phyloP scores from a whole-genome alignment of 257 asterid species.

The Salvia rosmarinus region DNA sequence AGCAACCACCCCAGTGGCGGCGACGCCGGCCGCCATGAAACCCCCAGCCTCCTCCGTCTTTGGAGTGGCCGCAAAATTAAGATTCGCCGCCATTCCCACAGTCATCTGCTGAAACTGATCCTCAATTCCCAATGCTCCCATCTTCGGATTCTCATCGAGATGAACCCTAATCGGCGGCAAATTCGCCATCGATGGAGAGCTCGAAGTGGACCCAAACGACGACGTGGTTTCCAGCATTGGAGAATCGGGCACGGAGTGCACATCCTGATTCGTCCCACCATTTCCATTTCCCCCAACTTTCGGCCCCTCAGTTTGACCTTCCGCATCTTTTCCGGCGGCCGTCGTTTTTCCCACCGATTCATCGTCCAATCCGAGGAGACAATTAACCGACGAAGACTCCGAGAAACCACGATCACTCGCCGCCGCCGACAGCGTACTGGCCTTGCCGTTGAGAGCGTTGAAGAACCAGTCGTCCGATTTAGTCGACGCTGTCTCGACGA shows the following conservation, averaged over 20 bases:
- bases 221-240: conserved; percentile 79
- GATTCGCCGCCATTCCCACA: conserved; percentile 47
- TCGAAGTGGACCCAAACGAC: conserved; percentile 85
- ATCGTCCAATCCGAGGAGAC: conserved; percentile 73
- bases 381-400: conserved; percentile 78
- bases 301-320: conserved; percentile 46
- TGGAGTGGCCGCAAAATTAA: conserved; percentile 40
- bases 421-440: conserved; percentile 42
- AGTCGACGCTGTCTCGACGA: conserved; percentile 54
- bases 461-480: conserved; percentile 92
- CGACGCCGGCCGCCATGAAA: conserved; percentile 37
- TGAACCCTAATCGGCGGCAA: conserved; percentile 79
- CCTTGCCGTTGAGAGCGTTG: conserved; percentile 72
- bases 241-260: conserved; percentile 81
- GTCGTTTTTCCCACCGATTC: conserved; percentile 42
- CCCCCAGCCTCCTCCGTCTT: conserved; percentile 63
- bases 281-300: conserved; percentile 50
- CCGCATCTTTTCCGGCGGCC: conserved; percentile 47
- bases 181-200: conserved; percentile 71
- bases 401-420: conserved; percentile 57
- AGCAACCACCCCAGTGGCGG: conserved; percentile 39
- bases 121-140: conserved; percentile 62
- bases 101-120: conserved; percentile 75
- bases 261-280: conserved; percentile 50
- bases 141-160: conserved; percentile 63